Evolutionary conservation across 2,329 filamentous ascomycete genomes (phyloP), one percentile per base, ranked within the genome.

Genomic region (Hawksworthiomyces lignivorus): DNA sequence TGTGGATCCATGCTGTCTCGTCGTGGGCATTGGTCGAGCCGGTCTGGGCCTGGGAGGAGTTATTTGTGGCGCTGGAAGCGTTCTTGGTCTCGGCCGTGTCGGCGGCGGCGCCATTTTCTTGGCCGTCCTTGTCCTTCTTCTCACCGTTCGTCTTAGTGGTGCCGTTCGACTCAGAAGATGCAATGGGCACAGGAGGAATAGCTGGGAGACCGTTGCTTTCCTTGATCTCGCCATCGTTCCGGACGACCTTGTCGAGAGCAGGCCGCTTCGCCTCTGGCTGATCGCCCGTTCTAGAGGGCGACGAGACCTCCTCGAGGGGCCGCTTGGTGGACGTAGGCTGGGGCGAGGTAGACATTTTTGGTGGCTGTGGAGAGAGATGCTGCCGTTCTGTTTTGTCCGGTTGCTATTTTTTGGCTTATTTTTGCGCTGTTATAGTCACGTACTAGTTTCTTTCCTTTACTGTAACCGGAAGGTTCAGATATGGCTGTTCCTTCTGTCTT

Each of bases 261-360:
- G 87, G 92, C 53, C 92, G 86, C 71, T 98, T 98, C 49, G 92
- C 92, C 55, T 98, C 92, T 41, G 94, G 92, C 62, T 96, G 89
- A 56, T 97, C 92, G 60, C 79, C 87, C 29, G 84, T 83, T 49
- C 85, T 85, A 24, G 88, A 94, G 27, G 92, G 92, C 9, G 92
- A 98, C 15, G 92, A 97, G 10, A 90, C 85, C 60, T 97, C 92
- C 72, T 98, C 92, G 51, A 98, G 80, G 48, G 92, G 92, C 58
- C 92, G 88, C 77, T 98, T 98, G 49, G 77, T 71, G 54, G 79
- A 82, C 59, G 86, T 79, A 45, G 72, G 71, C 48, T 37, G 77
- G 22, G 77, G 78, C 51, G 77, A 87, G 50, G 82, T 75, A 68
- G 84, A 88, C 84, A 89, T 89, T 54, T 63, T 77, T 66, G 52